These are phyloP conservation scores for Phialophora tarda DNA, from an alignment of 2,329 filamentous ascomycete species.

Conservation along the genomic window DNA sequence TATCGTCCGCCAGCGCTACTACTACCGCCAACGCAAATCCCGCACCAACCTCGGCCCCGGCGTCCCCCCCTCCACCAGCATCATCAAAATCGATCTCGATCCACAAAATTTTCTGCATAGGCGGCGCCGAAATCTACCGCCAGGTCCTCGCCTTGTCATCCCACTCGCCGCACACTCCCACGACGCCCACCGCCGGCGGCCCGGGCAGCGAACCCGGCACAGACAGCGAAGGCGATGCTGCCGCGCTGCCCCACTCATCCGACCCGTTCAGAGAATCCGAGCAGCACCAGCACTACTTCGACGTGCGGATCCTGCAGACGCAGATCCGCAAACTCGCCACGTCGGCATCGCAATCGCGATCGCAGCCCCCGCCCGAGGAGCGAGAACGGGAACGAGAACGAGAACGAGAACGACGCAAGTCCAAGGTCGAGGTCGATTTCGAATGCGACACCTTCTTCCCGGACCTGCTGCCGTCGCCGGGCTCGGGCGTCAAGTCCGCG, in stretches of 20 bases:
- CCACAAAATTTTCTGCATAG: constrained; percentile 80
- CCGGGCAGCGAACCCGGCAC: constrained; percentile 16
- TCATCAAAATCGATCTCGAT: constrained; percentile 42
- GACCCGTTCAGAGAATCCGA: constrained; percentile 6
- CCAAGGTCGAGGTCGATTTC: constrained; percentile 41
- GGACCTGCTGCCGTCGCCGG: constrained; percentile 41
- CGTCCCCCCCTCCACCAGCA: too few relatives aligned
- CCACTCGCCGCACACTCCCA: not conserved
- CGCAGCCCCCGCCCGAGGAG: not conserved
- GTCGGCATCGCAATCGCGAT: not conserved
- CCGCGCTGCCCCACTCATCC: not conserved
- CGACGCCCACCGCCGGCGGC: constrained; percentile 8
- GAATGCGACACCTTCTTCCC: constrained; percentile 59
- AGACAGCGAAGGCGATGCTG: constrained; percentile 19
- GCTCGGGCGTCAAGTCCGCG: constrained; percentile 34
- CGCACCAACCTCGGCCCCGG: constrained; percentile 1
- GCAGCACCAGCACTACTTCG: constrained; percentile 21
- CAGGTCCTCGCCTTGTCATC: constrained; percentile 61
- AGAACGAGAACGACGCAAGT: not conserved
- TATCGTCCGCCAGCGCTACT: constrained; percentile 4
- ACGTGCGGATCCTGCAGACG: constrained; percentile 42
- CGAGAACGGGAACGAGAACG: too few relatives aligned
- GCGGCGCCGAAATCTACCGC: constrained; percentile 83
- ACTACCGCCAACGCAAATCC: constrained; percentile 37
- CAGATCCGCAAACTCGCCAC: constrained; percentile 30